phyloP scores from a whole-genome alignment of 768 basidiomycete species.

The Tricholoma furcatifolium region DNA sequence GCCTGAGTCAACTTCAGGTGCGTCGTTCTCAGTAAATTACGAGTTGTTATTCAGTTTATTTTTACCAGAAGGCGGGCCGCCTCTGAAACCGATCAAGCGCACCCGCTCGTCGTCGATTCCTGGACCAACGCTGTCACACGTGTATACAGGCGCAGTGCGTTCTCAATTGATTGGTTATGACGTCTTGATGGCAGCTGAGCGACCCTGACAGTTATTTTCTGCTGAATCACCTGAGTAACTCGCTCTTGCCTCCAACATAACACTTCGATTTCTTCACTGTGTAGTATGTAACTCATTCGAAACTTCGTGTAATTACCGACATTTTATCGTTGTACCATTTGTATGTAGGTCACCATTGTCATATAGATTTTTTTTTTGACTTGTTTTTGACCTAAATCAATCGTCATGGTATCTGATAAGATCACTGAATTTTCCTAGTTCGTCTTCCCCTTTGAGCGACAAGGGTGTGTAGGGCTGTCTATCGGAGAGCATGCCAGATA shows the following conservation, averaged over 20 bases:
- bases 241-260: neutral
- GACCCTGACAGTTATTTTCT: slow-evolving; percentile 32
- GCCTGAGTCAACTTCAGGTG: slow-evolving; percentile 7
- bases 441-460: neutral
- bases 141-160: slow-evolving; percentile 16
- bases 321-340: neutral
- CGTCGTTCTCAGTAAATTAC: neutral
- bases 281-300: neutral
- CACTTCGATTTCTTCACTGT: slow-evolving; percentile 19
- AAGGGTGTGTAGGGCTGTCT: neutral
- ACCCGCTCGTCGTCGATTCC: slow-evolving; percentile 36
- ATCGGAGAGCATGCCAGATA: neutral
- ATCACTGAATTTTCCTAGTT: slow-evolving; percentile 3
- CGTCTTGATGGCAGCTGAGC: neutral
- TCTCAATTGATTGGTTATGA: neutral
- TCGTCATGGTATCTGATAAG: slow-evolving; percentile 16
- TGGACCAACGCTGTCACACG: slow-evolving; percentile 22
- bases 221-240: slow-evolving; percentile 39
- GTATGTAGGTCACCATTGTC: neutral
- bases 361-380: neutral
- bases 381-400: neutral
- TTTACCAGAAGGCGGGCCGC: neutral
- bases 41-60: neutral
- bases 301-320: neutral
- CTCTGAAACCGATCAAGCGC: slow-evolving; percentile 21